Percentiles rank a stretch among this genome's conserved stretches.
phyloP scores from a whole-genome alignment of 345 rosid genomes.

The Garcia nutans region DNA sequence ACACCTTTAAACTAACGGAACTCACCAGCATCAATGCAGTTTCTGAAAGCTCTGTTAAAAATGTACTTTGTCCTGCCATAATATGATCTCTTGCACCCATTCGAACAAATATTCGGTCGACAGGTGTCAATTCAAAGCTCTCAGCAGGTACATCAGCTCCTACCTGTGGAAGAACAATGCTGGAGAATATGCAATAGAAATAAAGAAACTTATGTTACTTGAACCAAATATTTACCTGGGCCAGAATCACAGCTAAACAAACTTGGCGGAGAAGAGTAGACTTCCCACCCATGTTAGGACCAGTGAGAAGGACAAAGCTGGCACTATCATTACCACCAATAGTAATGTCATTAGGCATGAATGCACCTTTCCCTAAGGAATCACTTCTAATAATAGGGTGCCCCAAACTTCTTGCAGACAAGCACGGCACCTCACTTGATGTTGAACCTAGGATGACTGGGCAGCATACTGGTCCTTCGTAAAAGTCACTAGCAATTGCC shows the following conservation, averaged over 20 bases:
- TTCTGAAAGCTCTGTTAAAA: constrained; percentile 94
- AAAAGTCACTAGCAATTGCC: constrained; percentile 80
- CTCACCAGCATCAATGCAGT: constrained; percentile 93
- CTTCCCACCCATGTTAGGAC: constrained; percentile 99
- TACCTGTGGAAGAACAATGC: constrained; percentile 43
- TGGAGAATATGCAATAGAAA: constrained; percentile 8
- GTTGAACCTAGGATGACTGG: constrained; percentile 54
- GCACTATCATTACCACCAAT: constrained; percentile 68
- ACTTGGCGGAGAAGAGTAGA: constrained; percentile 99
- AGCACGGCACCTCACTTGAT: constrained; percentile 48
- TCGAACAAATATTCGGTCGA: constrained; percentile 83
- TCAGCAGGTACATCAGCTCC: constrained; percentile 97
- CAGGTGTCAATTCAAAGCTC: constrained; percentile 75
- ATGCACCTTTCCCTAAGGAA: constrained; percentile 80
- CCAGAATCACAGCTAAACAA: constrained; percentile 85
- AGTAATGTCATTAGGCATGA: constrained; percentile 79
- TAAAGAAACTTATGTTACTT: constrained; percentile 6
- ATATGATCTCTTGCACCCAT: constrained; percentile 99
- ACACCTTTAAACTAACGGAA: neutral
- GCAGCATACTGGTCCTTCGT: constrained; percentile 77
- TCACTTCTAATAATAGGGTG: constrained; percentile 91
- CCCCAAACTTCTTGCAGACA: constrained; percentile 76
- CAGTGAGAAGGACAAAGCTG: constrained; percentile 89
- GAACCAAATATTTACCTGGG: constrained; percentile 60
- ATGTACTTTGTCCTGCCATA: constrained; percentile 93